These are phyloP conservation scores for Fusarium guadeloupense DNA, from an alignment of 2,329 filamentous ascomycete species.

Conservation along the genomic window DNA sequence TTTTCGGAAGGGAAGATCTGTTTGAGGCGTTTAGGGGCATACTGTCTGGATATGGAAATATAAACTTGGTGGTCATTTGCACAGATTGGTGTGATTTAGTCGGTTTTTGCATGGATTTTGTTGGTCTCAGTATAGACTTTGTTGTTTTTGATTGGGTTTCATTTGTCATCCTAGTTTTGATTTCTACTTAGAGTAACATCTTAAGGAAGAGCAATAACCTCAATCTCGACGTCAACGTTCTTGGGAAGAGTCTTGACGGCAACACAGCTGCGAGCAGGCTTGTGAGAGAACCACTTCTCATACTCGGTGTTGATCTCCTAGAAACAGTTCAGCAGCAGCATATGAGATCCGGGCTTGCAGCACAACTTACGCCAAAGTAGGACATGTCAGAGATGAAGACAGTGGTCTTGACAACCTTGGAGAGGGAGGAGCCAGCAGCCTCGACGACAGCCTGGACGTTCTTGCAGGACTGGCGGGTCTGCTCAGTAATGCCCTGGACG, in stretches of 20 bases:
- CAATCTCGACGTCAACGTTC: slow-evolving; percentile 88
- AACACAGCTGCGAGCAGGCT: slow-evolving; percentile 89
- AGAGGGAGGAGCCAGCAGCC: slow-evolving; percentile 80
- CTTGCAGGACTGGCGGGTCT: slow-evolving; percentile 71
- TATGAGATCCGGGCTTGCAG: too few relatives aligned
- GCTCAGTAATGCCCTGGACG: slow-evolving; percentile 69
- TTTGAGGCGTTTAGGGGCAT: not conserved
- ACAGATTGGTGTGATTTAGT: too few relatives aligned
- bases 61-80: not conserved
- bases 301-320: slow-evolving; percentile 86
- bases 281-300: slow-evolving; percentile 82
- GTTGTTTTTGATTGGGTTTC: slow-evolving; percentile 1
- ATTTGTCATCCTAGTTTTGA: not conserved
- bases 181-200: not conserved
- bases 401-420: slow-evolving; percentile 88
- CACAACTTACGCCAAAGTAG: slow-evolving; percentile 71
- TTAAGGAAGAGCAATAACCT: slow-evolving; percentile 80
- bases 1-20: not conserved
- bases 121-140: too few relatives aligned
- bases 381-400: slow-evolving; percentile 94
- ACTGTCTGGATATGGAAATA: not conserved
- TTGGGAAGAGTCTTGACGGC: slow-evolving; percentile 90
- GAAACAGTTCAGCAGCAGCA: not conserved
- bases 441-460: slow-evolving; percentile 87
- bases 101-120: too few relatives aligned